phyloP scores from a whole-genome alignment of 1,284 basidiomycete species.

The Irpex sp. region DNA sequence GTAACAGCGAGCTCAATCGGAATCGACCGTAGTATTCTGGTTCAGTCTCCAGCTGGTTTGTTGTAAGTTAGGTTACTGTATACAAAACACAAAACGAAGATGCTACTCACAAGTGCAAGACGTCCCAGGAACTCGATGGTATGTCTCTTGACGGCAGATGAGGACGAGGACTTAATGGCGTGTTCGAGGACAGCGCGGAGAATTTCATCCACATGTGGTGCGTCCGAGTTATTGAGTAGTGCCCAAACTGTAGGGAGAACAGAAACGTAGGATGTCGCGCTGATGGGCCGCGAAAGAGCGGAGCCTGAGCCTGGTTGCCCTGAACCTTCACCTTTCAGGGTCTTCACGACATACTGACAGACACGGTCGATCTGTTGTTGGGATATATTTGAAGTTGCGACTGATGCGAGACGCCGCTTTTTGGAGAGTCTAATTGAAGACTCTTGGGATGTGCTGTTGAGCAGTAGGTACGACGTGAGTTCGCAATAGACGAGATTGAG shows the following conservation, averaged over 20 bases:
- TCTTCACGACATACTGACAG: slow-evolving; percentile 61
- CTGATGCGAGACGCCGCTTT: background rate
- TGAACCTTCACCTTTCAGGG: slow-evolving; percentile 54
- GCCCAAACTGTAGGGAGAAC: slow-evolving; percentile 84
- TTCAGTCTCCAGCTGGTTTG: slow-evolving; percentile 54
- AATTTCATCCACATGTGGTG: slow-evolving; percentile 31
- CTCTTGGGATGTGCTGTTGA: slow-evolving; percentile 30
- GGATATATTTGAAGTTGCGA: background rate
- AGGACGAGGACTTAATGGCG: slow-evolving; percentile 49
- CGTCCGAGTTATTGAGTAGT: slow-evolving; percentile 47
- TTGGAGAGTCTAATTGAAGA: slow-evolving; percentile 7
- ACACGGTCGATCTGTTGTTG: slow-evolving; percentile 46
- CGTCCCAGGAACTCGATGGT: slow-evolving; percentile 71
- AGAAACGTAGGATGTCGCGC: slow-evolving; percentile 57
- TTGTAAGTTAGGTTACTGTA: background rate
- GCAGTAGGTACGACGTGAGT: slow-evolving; percentile 57
- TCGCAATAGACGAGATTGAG: slow-evolving; percentile 76
- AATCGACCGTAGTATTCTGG: slow-evolving; percentile 50
- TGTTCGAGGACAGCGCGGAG: slow-evolving; percentile 54
- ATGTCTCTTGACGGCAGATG: slow-evolving; percentile 52
- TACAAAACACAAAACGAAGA: slow-evolving; percentile 9
- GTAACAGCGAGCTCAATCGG: slow-evolving; percentile 27
- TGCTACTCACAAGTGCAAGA: slow-evolving; percentile 54
- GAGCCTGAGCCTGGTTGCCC: slow-evolving; percentile 32
- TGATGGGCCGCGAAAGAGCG: slow-evolving; percentile 38